phyloP scores from a whole-genome alignment of 441 rosid genomes.

The Geranium incanum region DNA sequence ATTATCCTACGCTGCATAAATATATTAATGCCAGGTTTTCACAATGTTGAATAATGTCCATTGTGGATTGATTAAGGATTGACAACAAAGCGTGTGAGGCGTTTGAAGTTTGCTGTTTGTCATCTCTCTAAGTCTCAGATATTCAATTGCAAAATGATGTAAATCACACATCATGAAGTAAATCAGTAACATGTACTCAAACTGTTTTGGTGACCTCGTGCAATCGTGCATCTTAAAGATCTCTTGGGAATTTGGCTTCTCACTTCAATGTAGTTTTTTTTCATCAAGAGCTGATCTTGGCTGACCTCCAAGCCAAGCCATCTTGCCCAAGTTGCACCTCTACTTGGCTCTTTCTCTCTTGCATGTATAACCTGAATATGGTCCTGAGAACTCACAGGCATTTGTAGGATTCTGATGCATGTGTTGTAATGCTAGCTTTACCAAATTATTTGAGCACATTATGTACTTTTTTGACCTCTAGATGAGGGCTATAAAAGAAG shows the following conservation, averaged over 20 bases:
- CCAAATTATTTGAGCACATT: not conserved
- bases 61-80: not conserved
- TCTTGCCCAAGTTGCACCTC: conserved; percentile 5
- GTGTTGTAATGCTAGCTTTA: not conserved
- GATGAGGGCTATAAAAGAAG: conserved; percentile 99
- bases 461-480: conserved; percentile 18
- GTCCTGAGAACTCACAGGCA: not conserved
- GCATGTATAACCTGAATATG: not conserved
- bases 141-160: conserved; percentile 1
- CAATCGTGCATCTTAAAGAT: not conserved
- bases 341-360: not conserved
- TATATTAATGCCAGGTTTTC: not conserved
- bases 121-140: not conserved
- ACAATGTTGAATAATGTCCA: not conserved
- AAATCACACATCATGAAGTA: not conserved
- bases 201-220: not conserved
- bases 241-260: conserved; percentile 1
- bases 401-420: conserved; percentile 12
- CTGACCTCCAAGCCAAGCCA: not conserved
- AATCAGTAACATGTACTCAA: not conserved
- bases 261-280: not conserved
- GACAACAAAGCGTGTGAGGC: not conserved
- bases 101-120: not conserved
- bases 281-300: not conserved
- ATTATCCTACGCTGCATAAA: not conserved